Base-by-base conservation (phyloP, 257 asterid species). In the Lycium ferocissimum region DNA sequence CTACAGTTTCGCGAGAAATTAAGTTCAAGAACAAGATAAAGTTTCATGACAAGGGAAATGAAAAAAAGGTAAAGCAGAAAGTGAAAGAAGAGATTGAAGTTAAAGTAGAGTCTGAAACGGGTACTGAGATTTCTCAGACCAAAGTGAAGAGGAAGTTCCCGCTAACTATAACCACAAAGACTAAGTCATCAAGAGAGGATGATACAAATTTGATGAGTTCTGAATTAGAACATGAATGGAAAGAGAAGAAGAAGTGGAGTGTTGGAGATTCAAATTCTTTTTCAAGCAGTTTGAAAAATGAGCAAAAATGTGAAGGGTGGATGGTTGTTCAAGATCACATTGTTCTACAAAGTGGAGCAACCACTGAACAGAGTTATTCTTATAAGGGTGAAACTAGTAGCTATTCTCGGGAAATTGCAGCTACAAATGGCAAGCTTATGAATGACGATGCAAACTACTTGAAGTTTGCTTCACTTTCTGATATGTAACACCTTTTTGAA, bases 261-360 rank as follows among this genome's bases (percentile, higher is more conserved):
- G 33, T 8, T n/a, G 87, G 88, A 17, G 17, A 35, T 12, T 75
- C 72, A 12, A 1, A n/a, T 73, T 73, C 59, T 73, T 47, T 9
- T n/a, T 22, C 82, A 83, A 90, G 90, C 87, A 83, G 62, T 10
- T 33, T 92, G 83, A 43, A 18, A 11, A 92, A 89, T 85, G 83
- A 33, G 6, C 97, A 94, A 85, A 40, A 85, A 76, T 87, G 90
- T 45, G 81, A 53, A 0, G 98, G 98, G 38, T 91, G 97, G 94
- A 90, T 93, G 94, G 86, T 83, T 75, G 94, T 94, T 38, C 81
- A 85, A 80, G 96, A 88, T 59, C 85, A 89, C 2, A 89, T 89
- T 76, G 95, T 94, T 65, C 76, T 93, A 76, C 89, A 92, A 40
- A 97, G 98, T 38, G 81, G 84, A 2, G 95, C 93, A 17, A 87